Base-by-base conservation (phyloP, 257 asterid species). In the Linderniella brevidens region DNA sequence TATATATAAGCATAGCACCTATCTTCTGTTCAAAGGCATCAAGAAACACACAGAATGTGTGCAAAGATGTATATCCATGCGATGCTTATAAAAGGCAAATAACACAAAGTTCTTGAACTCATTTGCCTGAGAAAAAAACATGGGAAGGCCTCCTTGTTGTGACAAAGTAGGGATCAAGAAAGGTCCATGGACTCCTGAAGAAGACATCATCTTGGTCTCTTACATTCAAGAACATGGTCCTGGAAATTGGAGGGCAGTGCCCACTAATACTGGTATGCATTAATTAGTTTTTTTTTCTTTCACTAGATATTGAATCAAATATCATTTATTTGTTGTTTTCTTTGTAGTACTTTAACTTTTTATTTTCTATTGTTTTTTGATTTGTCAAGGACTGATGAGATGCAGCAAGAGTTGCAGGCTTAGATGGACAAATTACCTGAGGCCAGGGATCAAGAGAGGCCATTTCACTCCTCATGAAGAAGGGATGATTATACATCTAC, bases 161-260 rank as follows among this genome's bases (percentile, higher is more conserved):
- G 90, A 83, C 0, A 79, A 74, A 66, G 72, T 55, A 37, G 92
- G 90, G 13, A 68, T 79, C 66, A 83, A 79, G 77, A 83, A 79
- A 68, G 93, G 95, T 19, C 93, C 95, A 16, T 83, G 95, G 95
- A 83, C 95, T 51, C 95, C 95, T 4, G 86, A 83, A 57, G 95
- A 83, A 77, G 95, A 83, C 50, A 69, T 75, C 60, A 62, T 83
- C 53, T 62, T 83, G 41, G 83, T 79, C 12, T 72, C 95, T 0
- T 83, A 77, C 52, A 70, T 83, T 50, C 90, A 77, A 60, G 76
- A 79, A 66, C 80, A 79, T 57, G 94, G 94, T 41, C 92, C 94
- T 15, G 93, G 90, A 1, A 83, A 79, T 29, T 83, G 95, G 95
- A 63, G 83, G 54, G 63, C 82, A 1, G 90, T 83, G 0, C 93